Base-by-base conservation (phyloP, 805 yeast species). In the Lipomyces spencermartinsiae region DNA sequence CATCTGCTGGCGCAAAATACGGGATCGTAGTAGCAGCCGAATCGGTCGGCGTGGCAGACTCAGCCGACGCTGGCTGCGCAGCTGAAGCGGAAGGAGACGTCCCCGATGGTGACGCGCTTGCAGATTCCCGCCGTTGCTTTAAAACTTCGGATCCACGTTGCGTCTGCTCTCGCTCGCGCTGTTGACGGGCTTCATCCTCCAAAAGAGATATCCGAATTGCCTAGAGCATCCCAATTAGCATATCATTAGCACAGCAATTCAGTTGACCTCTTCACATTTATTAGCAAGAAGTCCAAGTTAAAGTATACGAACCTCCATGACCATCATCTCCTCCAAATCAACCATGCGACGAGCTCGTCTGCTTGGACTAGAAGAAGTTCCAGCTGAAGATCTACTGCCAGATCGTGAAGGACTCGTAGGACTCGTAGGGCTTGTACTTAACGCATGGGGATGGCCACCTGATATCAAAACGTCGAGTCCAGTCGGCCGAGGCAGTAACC, bases 151-250 rank as follows among this genome's bases (percentile, higher is more conserved):
- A 59, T 7, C 67, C 63, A 7, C 67, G 64, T 53, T 65, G 61
- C n/a, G 62, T 81, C 61, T 77, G 77, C 66, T 79, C 64, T 59
- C 62, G 64, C 1, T 70, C 69, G 1, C 55, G 64, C 34, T 67
- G 61, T 19, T 79, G 80, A 62, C 89, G 78, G 55, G 86, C 58
- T 31, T 87, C 88, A 74, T 88, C 91, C 67, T 91, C 96, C 57
- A 89, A 77, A 53, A 92, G 77, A 59, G 93, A 89, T 60, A 92
- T 80, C 70, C 91, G 81, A 78, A 93, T 83, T 0, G 97, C 97
- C 56, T 53, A 53, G 4, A 53, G 29, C 22, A 25, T 14, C 22
- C 56, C 56, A 31, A 14, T 53, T 25, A 53, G 31, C 29, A 53
- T 53, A 25, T 25, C 2, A 25, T 25, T 2, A 3, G 2, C 29